Percentiles rank a stretch among this genome's conserved stretches.
Evolutionary conservation across 331 rosid species (phyloP).

Genomic region (Telfairia occidentalis): DNA sequence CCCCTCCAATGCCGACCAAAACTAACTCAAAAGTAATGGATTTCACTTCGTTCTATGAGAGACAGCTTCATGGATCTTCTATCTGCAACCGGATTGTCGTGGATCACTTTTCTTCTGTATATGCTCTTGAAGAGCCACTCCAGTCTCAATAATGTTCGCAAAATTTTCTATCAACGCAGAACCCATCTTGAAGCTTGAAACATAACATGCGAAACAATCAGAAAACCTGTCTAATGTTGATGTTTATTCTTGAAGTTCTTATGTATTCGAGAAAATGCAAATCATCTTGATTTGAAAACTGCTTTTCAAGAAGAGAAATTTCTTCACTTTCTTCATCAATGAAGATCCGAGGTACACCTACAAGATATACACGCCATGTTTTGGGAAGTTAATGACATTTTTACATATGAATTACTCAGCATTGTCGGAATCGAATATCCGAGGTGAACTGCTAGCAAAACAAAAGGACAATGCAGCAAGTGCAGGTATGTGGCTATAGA

Average conservation of each 20-base stretch:
- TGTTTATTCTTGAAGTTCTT: conserved; percentile 74
- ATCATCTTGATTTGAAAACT: conserved; percentile 45
- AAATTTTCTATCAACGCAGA: neutral
- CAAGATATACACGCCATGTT: conserved; percentile 15
- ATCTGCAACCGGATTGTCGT: neutral
- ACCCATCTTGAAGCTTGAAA: neutral
- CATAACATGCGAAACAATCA: conserved; percentile 14
- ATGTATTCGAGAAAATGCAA: conserved; percentile 52
- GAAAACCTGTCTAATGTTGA: conserved; percentile 85
- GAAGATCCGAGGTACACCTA: conserved; percentile 92
- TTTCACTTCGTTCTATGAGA: too few species aligned
- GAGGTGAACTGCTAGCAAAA: neutral
- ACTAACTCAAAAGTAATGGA: too few species aligned
- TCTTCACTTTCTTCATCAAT: conserved; percentile 60
- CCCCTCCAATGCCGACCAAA: neutral
- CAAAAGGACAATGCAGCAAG: neutral
- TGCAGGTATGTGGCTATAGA: neutral
- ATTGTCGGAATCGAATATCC: neutral
- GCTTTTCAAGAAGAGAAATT: conserved; percentile 38
- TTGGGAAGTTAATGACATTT: neutral
- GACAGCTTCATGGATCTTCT: neutral
- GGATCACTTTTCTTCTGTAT: neutral
- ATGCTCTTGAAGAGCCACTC: neutral
- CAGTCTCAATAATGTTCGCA: neutral
- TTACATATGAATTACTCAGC: neutral